These are phyloP conservation scores for Willaertia magna DNA, from an alignment of 208 protist species.

Conservation along the genomic window DNA sequence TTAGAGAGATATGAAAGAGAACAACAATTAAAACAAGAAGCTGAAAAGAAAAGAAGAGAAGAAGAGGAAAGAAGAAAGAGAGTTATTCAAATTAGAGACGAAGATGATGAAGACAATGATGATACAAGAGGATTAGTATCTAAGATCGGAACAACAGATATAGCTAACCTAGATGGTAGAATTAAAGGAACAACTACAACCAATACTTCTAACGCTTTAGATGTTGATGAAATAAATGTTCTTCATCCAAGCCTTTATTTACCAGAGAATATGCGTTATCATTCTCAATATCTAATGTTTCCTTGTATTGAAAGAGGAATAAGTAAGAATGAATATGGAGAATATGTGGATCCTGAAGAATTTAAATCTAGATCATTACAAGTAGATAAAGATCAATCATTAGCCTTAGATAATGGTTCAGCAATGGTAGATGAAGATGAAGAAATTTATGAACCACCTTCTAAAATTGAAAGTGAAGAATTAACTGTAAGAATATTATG, in stretches of 20 bases:
- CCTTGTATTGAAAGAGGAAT: constrained; percentile 14
- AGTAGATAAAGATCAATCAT: background rate
- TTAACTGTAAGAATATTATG: background rate
- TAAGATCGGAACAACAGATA: no score
- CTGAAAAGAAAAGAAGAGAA: background rate
- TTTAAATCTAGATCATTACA: background rate
- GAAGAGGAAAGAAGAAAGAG: background rate
- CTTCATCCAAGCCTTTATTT: constrained; percentile 2
- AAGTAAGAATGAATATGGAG: constrained; percentile 25
- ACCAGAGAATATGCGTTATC: constrained; percentile 7
- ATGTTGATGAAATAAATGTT: background rate
- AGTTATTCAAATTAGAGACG: constrained; percentile 8
- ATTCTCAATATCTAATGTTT: constrained; percentile 27
- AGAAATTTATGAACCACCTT: background rate
- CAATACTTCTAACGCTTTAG: background rate
- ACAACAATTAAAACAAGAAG: background rate
- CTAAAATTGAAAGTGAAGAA: background rate
- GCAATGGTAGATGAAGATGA: background rate
- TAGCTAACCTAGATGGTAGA: no score
- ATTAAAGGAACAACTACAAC: background rate
- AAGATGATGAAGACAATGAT: background rate
- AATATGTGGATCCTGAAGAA: constrained; percentile 7
- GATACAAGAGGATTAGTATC: background rate
- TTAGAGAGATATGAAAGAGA: background rate
- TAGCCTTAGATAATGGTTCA: background rate